A percentile compares a stretch with the other conserved stretches of the same genome.
Conservation (phyloP, 2,329 filamentous ascomycete genomes). For the Xylariales sp. region DNA sequence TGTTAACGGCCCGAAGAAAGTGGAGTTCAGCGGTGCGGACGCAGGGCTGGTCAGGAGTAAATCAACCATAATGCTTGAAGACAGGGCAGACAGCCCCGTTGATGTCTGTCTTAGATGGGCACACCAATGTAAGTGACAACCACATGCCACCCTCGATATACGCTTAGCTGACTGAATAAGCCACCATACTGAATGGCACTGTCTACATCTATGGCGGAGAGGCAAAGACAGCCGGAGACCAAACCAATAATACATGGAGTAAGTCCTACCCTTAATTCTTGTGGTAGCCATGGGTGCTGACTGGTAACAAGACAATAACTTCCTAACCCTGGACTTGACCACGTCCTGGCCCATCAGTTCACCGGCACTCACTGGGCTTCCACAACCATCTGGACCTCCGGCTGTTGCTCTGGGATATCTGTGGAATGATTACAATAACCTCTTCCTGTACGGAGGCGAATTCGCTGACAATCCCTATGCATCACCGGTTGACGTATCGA, state of each 20-base stretch:
- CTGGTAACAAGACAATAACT: conserved; percentile 57
- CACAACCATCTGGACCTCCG: conserved; percentile 64
- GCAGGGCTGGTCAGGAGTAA: conserved; percentile 38
- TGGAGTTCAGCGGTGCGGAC: conserved; percentile 38
- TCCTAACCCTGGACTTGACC: conserved; percentile 67
- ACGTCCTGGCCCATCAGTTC: conserved; percentile 65
- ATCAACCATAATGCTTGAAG: conserved; percentile 23
- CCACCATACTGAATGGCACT: conserved; percentile 68
- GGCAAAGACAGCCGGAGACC: conserved; percentile 50
- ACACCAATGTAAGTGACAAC: conserved; percentile 48
- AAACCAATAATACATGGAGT: conserved; percentile 67
- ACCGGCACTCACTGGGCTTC: conserved; percentile 58
- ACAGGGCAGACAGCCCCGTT: conserved; percentile 43
- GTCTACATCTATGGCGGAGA: conserved; percentile 74
- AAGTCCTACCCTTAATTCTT: conserved; percentile 22
- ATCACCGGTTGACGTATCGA: conserved; percentile 53
- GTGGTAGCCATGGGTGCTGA: conserved; percentile 3
- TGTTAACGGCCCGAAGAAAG: conserved; percentile 32
- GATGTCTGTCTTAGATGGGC: conserved; percentile 62
- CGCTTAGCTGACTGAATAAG: conserved; percentile 24
- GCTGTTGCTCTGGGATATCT: conserved; percentile 69
- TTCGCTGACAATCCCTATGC: conserved; percentile 60
- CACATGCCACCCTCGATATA: too few species aligned
- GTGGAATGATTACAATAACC: conserved; percentile 66
- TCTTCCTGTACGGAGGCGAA: conserved; percentile 72